Base-by-base conservation (phyloP, 805 yeast genomes). In the Candida namnaoensis region DNA sequence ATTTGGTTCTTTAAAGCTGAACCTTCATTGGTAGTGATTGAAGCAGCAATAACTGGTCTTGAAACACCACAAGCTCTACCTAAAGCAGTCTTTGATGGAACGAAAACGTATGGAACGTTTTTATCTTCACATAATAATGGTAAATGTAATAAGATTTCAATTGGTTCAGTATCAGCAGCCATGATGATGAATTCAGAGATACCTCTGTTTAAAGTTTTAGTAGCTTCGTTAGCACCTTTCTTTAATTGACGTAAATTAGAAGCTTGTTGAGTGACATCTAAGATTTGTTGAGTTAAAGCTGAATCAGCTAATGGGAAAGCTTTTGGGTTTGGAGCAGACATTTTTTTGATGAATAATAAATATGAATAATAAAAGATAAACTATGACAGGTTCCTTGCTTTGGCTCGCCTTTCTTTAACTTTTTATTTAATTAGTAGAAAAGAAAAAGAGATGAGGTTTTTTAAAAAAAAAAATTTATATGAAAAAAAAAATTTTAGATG, bases 41-140 rank as follows among this genome's bases (percentile, higher is more conserved):
- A 84, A 51, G 97, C 97, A 63, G 99, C 95, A 65, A 93, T 91
- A 47, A 93, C 99, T 53, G 98, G 97, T 79, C 99, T 86, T 44
- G 98, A 88, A 50, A 93, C 99, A 74, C 99, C 99, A 75, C 99
- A 93, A 60, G 99, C 98, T 76, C 99, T 87, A 68, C 99, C 99
- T 59, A 93, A 77, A 50, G 99, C 99, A 62, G 93, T 81, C 78
- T 93, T 91, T 57, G 97, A 88, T 54, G 99, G 97, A 53, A 93
- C 98, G 56, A 93, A 93, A 51, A 93, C 98, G 76, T 93, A 93
- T 50, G 99, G 97, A 54, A 93, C 99, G 76, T 93, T 93, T 79
- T 93, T 93, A 73, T 93, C 99, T 74, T 93, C 99, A 71, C 99
- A 93, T 59, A 93, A 76, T 59, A 93, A 78, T 40, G 99, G 99